A percentile compares a stretch with the other conserved stretches of the same genome.
phyloP scores from a whole-genome alignment of 2,329 filamentous ascomycete species.

The Microsporum audouinii region DNA sequence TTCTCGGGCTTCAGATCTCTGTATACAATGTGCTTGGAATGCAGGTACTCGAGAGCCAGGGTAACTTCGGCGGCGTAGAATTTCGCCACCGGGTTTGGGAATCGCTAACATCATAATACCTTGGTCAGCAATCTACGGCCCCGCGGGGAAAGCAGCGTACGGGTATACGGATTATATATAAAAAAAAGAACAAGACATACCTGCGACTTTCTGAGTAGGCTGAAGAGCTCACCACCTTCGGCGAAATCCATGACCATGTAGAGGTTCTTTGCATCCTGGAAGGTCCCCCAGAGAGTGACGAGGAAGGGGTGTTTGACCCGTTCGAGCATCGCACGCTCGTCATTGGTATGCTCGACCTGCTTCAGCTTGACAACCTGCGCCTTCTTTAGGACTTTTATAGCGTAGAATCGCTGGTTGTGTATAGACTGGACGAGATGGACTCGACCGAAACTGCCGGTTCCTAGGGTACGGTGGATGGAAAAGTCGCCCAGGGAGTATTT shows the following conservation, averaged over 20 bases:
- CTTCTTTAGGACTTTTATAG: constrained; percentile 97
- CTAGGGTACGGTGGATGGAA: constrained; percentile 75
- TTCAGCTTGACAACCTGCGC: constrained; percentile 99
- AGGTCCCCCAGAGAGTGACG: constrained; percentile 96
- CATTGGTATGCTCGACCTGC: constrained; percentile 98
- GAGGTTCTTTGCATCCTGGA: constrained; percentile 86
- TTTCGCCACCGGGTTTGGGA: constrained; percentile 96
- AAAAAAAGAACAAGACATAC: constrained; percentile 42
- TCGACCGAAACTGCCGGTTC: constrained; percentile 91
- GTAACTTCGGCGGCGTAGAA: constrained; percentile 98
- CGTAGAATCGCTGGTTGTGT: constrained; percentile 97
- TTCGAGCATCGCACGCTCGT: constrained; percentile 89
- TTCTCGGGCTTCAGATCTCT: constrained; percentile 95
- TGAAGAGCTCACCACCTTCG: constrained; percentile 95
- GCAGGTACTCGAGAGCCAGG: constrained; percentile 86
- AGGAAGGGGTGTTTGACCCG: constrained; percentile 97
- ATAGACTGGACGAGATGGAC: constrained; percentile 95
- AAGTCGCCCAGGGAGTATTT: constrained; percentile 95
- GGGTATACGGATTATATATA: background rate
- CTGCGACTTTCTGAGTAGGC: constrained; percentile 81
- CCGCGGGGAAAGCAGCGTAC: background rate
- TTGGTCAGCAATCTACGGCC: constrained; percentile 2
- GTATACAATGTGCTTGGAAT: constrained; percentile 93
- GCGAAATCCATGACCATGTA: constrained; percentile 99
- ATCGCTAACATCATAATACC: constrained; percentile 53